Percentiles rank a stretch among this genome's conserved stretches.
Evolutionary conservation across 352 stramenopile genomes (phyloP).

Genomic region (Phytophthora europaea): DNA sequence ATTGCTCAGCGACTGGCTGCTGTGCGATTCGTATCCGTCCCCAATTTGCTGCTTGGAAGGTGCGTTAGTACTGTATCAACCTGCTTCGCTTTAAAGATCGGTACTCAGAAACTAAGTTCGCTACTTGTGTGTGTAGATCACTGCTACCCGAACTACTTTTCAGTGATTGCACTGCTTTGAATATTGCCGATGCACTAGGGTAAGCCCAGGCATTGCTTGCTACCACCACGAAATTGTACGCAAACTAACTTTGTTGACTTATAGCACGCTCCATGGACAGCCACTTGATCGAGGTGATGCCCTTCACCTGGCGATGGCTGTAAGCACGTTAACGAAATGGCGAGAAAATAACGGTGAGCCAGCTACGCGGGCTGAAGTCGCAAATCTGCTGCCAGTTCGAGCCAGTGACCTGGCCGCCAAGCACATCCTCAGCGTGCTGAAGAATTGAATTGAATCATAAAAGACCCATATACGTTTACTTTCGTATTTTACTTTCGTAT

Average conservation of each 20-base stretch:
- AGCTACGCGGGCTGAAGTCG: background rate
- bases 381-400: background rate
- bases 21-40: slow-evolving; percentile 81
- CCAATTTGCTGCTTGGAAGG: slow-evolving; percentile 73
- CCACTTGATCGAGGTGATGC: background rate
- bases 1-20: slow-evolving; percentile 60
- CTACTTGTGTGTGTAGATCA: slow-evolving; percentile 16
- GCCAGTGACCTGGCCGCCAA: background rate
- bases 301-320: background rate
- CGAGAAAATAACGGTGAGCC: background rate
- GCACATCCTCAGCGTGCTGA: background rate
- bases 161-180: slow-evolving; percentile 52
- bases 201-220: slow-evolving; percentile 1
- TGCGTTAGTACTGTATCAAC: slow-evolving; percentile 20
- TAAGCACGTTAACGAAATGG: slow-evolving; percentile 1
- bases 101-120: background rate
- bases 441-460: background rate
- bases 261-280: background rate
- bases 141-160: slow-evolving; percentile 82
- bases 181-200: slow-evolving; percentile 45
- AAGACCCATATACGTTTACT: too few species aligned
- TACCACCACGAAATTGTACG: background rate
- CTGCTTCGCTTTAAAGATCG: background rate
- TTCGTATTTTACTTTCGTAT: too few species aligned
- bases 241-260: background rate